These are phyloP conservation scores for Hyaloperonospora brassicae DNA, from an alignment of 352 stramenopile species.

Conservation along the genomic window DNA sequence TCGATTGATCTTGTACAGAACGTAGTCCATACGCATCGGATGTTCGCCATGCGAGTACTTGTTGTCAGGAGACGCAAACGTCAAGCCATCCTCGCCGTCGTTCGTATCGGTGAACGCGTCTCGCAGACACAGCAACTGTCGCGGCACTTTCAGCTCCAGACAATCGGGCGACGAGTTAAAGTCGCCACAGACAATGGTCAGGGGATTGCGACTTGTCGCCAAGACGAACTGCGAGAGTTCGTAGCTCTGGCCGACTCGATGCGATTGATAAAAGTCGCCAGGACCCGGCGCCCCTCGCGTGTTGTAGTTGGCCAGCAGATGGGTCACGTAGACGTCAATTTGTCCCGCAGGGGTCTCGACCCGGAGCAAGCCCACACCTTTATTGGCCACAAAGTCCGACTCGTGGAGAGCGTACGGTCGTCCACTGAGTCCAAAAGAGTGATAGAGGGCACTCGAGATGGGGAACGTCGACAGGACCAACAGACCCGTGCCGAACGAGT, in stretches of 20 bases:
- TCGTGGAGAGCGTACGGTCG: slow-evolving; percentile 72
- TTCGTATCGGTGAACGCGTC: slow-evolving; percentile 73
- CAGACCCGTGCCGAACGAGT: slow-evolving; percentile 70
- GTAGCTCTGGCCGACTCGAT: slow-evolving; percentile 59
- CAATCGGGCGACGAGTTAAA: slow-evolving; percentile 78
- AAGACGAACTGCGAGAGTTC: slow-evolving; percentile 68
- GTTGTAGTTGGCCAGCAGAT: slow-evolving; percentile 78
- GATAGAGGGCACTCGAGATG: slow-evolving; percentile 52
- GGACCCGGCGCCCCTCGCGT: slow-evolving; percentile 51
- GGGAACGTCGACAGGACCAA: slow-evolving; percentile 68
- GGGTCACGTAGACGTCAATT: slow-evolving; percentile 73
- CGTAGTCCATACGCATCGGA: slow-evolving; percentile 82
- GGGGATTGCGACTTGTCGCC: slow-evolving; percentile 41
- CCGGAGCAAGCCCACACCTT: slow-evolving; percentile 57
- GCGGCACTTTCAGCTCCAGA: slow-evolving; percentile 53
- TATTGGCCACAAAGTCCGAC: slow-evolving; percentile 76
- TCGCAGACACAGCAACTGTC: slow-evolving; percentile 41
- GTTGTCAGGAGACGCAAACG: slow-evolving; percentile 73
- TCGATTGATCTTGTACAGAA: slow-evolving; percentile 57
- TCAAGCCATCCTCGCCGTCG: slow-evolving; percentile 46
- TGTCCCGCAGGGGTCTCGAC: slow-evolving; percentile 49
- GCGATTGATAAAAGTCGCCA: slow-evolving; percentile 57
- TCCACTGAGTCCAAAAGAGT: slow-evolving; percentile 72
- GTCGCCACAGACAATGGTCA: slow-evolving; percentile 67
- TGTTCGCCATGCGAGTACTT: slow-evolving; percentile 74